Evolutionary conservation across 345 rosid genomes (phyloP).

Genomic region (Nephelium lappaceum): DNA sequence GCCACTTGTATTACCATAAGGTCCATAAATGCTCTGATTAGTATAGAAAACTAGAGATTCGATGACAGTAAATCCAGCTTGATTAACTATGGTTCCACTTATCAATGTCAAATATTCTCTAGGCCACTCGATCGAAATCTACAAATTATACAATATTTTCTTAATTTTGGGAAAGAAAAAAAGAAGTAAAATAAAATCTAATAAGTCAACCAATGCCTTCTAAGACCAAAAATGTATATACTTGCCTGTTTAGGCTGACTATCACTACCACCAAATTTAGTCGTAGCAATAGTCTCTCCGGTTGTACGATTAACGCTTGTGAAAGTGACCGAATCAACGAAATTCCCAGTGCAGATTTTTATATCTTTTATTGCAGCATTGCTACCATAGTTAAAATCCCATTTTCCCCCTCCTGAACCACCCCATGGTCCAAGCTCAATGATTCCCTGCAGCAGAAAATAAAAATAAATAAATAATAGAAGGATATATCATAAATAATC

Average conservation of each 20-base stretch:
- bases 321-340: background rate
- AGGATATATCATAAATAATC: background rate
- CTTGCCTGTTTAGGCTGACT: too few species aligned
- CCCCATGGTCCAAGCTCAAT: background rate
- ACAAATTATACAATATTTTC: too few species aligned
- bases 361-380: background rate
- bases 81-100: background rate
- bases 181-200: too few species aligned
- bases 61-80: too few species aligned
- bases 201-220: background rate
- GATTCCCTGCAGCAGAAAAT: background rate
- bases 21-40: background rate
- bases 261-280: background rate
- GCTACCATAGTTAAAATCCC: background rate
- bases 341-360: background rate
- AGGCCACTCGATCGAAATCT: background rate
- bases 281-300: background rate
- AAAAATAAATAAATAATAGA: too few species aligned
- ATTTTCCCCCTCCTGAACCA: background rate
- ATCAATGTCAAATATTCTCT: background rate
- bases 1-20: background rate
- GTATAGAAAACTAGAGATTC: background rate
- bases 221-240: background rate
- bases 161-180: too few species aligned
- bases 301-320: background rate